Base-by-base conservation (phyloP, 257 asterid genomes). In the Asclepias syriaca region DNA sequence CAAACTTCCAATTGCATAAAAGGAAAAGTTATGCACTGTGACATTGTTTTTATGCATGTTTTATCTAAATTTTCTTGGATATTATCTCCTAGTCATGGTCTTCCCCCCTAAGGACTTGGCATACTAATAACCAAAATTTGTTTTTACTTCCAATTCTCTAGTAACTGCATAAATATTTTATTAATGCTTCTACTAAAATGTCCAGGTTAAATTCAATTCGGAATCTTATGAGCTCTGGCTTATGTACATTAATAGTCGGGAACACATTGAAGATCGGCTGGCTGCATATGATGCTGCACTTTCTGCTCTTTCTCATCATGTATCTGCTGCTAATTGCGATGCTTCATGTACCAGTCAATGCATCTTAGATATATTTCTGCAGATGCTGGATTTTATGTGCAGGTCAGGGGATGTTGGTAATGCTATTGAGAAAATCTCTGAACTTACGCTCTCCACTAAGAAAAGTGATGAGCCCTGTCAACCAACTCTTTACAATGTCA, bases 211-310 rank as follows among this genome's bases (percentile, higher is more conserved):
- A 29, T 68, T 75, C 72, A 78, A 63, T 65, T 71, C 71, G 39
- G 76, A 57, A 32, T 75, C 85, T 46, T 84, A 82, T 68, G 88
- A 80, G 59, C 85, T 84, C 73, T 84, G 88, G 88, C 81, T 84
- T 61, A 24, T 84, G 74, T 82, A 66, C 79, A 82, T 82, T 34
- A 77, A 84, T 74, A 74, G 88, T 72, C 84, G 85, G 68, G 77
- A 46, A 56, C 76, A 59, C 59, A 77, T 84, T 54, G 81, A 79
- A 43, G 83, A 84, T 63, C 78, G 78, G 66, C 61, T 82, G 73
- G 80, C 78, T 77, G 86, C 83, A 11, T 84, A 82, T 76, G 84
- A 82, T 70, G 72, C 75, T 58, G 88, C 88, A 56, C 79, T 84
- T 37, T 71, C 66, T 34, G 78, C 80, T 58, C 77, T 84, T 73